Percentiles rank a stretch among this genome's conserved stretches.
phyloP scores from a whole-genome alignment of 1,284 basidiomycete genomes.

The Malassezia psittaci region DNA sequence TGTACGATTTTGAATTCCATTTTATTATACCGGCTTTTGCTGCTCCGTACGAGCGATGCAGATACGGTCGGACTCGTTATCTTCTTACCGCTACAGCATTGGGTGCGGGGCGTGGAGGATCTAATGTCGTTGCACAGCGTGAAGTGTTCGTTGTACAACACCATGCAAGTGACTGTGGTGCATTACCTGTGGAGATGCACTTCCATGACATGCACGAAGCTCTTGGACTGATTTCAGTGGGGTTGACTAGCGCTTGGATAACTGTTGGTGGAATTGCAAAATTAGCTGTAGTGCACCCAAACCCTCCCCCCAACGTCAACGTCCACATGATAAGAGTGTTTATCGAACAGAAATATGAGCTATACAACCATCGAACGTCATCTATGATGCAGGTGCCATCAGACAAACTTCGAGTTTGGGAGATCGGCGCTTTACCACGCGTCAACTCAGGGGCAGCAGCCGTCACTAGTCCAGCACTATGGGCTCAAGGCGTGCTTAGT shows the following conservation, averaged over 20 bases:
- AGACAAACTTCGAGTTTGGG: constrained; percentile 43
- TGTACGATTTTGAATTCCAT: constrained; percentile 45
- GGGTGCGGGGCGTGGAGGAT: constrained; percentile 34
- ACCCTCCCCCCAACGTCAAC: constrained; percentile 37
- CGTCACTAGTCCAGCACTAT: neutral
- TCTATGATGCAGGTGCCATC: constrained; percentile 35
- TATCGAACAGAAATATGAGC: constrained; percentile 43
- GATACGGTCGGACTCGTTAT: constrained; percentile 41
- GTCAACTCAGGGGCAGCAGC: neutral
- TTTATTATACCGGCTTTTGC: constrained; percentile 43
- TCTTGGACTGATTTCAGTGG: constrained; percentile 34
- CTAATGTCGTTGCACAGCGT: constrained; percentile 30
- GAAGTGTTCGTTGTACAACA: constrained; percentile 44
- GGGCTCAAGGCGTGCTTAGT: constrained; percentile 6
- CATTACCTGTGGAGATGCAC: constrained; percentile 39
- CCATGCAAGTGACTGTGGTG: constrained; percentile 36
- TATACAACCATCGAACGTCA: constrained; percentile 31
- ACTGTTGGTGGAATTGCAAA: constrained; percentile 42
- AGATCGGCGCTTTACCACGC: constrained; percentile 37
- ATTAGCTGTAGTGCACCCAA: constrained; percentile 35
- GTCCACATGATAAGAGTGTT: constrained; percentile 41
- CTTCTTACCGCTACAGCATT: constrained; percentile 37
- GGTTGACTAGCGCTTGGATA: constrained; percentile 35
- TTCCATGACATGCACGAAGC: constrained; percentile 44
- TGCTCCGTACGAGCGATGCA: constrained; percentile 39